Evolutionary conservation across 192 early-diverging fungal species (phyloP), one percentile per base, ranked within the genome.

Genomic region (Coemansia sp.): DNA sequence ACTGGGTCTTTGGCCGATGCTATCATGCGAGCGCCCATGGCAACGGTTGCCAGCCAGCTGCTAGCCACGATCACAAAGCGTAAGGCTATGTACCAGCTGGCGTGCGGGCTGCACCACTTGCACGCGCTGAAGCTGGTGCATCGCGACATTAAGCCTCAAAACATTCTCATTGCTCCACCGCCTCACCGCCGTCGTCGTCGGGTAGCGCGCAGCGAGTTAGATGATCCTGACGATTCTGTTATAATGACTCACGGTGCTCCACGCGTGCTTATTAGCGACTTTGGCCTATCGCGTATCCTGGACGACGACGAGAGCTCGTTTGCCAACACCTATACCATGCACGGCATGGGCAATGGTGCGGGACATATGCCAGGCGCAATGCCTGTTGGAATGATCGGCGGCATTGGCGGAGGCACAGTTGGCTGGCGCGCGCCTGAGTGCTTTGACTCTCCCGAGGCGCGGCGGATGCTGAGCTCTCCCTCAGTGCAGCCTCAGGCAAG

Each of bases 401-500:
- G 80, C 10, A 71, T 82, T 34, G 80, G 80, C 37, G 94, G 88
- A 19, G 96, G 97, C 17, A 99, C 97, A 0, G 86, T 95, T 57
- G 97, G 97, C 9, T 99, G 97, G 97, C 86, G 97, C 12, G 97
- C 97, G 2, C 95, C 96, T 6, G 97, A 99, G 80, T 90, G 86
- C 72, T 78, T 93, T 70, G 87, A 73, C 68, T 82, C 76, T 29
- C 77, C 76, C 5, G 80, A 77, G 25, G 69, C 74, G 4, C 79
- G 78, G 45, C 34, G 27, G 27, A 60, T 66, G 15, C 27, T 67
- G 19, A 63, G 57, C 8, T 34, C 57, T 0, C 15, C 39, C 1
- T 9, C 29, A 6, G 19, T 31, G 7, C 44, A 39, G 19, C 41
- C 50, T 7, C 38, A 58, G 5, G 32, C 21, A 19, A 23, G n/a